Base-by-base conservation (phyloP, 1,284 basidiomycete genomes). In the Leccinum pachyderme region DNA sequence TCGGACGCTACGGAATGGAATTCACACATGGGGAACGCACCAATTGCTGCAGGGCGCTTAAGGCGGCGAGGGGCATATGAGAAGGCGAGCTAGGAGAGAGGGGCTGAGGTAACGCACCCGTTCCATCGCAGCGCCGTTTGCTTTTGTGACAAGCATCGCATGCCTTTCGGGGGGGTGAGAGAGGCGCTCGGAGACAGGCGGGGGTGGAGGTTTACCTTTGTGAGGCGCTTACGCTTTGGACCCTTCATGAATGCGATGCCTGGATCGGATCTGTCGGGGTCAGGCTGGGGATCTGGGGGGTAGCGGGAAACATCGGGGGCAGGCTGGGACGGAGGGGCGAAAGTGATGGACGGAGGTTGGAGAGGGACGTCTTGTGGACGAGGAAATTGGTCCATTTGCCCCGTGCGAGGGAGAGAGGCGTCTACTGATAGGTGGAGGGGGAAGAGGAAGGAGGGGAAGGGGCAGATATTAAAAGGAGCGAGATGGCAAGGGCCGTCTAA, bases 141-240 rank as follows among this genome's bases (percentile, higher is more conserved):
- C 83, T 86, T 70, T 87, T 89, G 68, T 91, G 89, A 68, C 89
- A 91, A 52, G 87, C 83, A 71, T 90, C 86, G 70, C 89, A 91
- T 45, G 88, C 88, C 87, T 89, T 64, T 50, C 54, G 54, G 56
- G 49, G 48, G 28, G 29, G 52, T 58, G 49, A 54, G 43, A n/a
- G 12, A 51, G 44, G 27, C 25, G 52, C 15, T 28, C 39, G 27
- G 37, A 46, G 51, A 49, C 43, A 50, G 51, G 52, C 54, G 22
- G 52, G 41, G 39, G 48, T 24, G 47, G 35, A 15, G 27, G 60
- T 64, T 46, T 51, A 85, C 87, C 82, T 91, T 91, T 61, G 84
- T 80, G 12, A 86, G 78, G 46, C 84, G 77, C 66, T 86, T 86
- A 58, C 84, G 79, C 66, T 86, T 86, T 54, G 80, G 80, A 51